Base-by-base conservation (phyloP, 257 asterid species). In the Petrea volubilis region DNA sequence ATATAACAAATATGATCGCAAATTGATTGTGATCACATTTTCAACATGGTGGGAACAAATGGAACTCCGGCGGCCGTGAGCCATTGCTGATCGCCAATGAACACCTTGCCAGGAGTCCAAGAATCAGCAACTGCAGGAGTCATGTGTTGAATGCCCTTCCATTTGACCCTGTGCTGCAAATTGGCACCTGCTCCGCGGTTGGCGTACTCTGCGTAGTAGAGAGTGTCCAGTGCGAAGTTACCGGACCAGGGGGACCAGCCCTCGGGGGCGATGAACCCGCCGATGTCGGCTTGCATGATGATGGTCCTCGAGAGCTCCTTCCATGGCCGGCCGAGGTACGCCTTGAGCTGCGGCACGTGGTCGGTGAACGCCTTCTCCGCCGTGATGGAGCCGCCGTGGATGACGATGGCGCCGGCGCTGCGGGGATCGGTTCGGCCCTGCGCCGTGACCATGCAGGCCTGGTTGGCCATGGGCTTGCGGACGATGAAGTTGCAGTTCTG, bases 271-370 rank as follows among this genome's bases (percentile, higher is more conserved):
- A 86, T 76, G 64, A 78, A 73, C 0, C 47, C 72, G 0, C 58
- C 88, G 13, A 86, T 73, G 40, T 69, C 4, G 0, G 84, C 61
- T 2, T 82, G 74, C 80, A 86, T 80, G 72, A 87, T 70, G 23
- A 85, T 82, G 13, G 94, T 87, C 50, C 85, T 83, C 0, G 91
- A 83, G 63, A 46, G 78, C 20, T 50, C 61, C 77, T 87, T 87
- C 94, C 91, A 85, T 0, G 94, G 94, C 4, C 91, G 77, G 1
- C 94, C 89, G 1, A 85, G 86, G 72, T 53, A 88, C 0, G 76
- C 84, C 28, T 64, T 17, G 47, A 43, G 47, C 2, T 71, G 31
- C 17, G 82, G 78, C 5, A 43, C 44, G 0, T 68, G 56, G 1
- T 15, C 10, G 4, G 68, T 51, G 67, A 77, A 62, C 0, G 66